A percentile compares a stretch with the other conserved stretches of the same genome.
phyloP scores from a whole-genome alignment of 2,329 filamentous ascomycete species.

The Monilinia fructigena region DNA sequence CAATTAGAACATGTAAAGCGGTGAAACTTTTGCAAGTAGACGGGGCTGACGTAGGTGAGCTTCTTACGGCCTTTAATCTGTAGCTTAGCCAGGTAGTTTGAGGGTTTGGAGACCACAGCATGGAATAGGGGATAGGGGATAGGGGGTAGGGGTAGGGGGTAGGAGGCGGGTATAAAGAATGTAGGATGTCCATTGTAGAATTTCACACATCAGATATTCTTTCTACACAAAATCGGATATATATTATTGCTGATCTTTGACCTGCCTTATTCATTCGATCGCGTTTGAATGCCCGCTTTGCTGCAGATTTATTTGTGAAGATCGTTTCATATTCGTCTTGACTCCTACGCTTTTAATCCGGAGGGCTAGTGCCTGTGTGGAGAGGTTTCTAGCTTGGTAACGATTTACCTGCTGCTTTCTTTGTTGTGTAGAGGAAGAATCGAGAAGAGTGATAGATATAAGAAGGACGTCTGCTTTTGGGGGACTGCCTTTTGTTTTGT shows the following conservation, averaged over 20 bases:
- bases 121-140: not conserved
- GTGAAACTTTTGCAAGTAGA: not conserved
- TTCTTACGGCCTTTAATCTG: not conserved
- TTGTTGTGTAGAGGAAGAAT: not conserved
- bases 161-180: constrained; percentile 14
- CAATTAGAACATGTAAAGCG: not conserved
- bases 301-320: not conserved
- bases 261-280: constrained; percentile 3
- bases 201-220: not conserved
- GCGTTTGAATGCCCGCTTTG: not conserved
- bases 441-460: not conserved
- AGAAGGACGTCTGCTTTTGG: constrained; percentile 6
- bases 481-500: not conserved
- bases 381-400: not conserved
- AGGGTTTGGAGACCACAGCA: not conserved
- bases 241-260: not conserved
- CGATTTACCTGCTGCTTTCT: constrained; percentile 5
- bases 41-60: not conserved
- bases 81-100: not conserved
- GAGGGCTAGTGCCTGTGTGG: not conserved
- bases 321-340: constrained; percentile 2
- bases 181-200: not conserved
- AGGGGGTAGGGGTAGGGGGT: not conserved
- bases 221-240: not conserved
- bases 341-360: not conserved